Conservation (phyloP, 2,329 filamentous ascomycete genomes). For the Fusarium newnesense region DNA sequence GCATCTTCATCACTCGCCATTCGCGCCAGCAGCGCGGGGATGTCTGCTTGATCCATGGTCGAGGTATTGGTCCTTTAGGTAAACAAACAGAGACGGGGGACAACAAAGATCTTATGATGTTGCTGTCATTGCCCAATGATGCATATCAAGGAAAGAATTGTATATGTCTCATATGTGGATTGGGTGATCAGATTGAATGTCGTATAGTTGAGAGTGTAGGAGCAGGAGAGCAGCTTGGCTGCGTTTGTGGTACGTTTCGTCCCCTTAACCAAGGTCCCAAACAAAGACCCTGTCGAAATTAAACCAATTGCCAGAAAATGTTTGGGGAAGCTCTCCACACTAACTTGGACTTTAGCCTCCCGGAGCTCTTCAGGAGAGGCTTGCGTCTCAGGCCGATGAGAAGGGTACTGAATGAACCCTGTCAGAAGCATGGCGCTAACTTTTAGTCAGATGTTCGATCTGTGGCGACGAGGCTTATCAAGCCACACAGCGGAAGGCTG, state of each 20-base stretch:
- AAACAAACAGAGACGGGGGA: neutral
- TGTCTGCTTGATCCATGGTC: slow-evolving; percentile 71
- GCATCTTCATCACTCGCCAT: slow-evolving; percentile 82
- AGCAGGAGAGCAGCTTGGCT: slow-evolving; percentile 13
- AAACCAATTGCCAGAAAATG: slow-evolving; percentile 32
- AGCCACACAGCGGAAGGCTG: slow-evolving; percentile 18
- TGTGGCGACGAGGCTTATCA: slow-evolving; percentile 22
- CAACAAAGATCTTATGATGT: slow-evolving; percentile 14
- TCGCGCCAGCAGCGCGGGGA: slow-evolving; percentile 71
- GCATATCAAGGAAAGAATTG: neutral
- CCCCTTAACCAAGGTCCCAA: slow-evolving; percentile 1
- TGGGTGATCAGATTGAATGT: slow-evolving; percentile 5
- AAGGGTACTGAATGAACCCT: neutral
- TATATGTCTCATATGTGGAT: neutral
- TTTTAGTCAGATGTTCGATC: neutral
- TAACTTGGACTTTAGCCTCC: slow-evolving; percentile 12
- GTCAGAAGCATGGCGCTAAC: slow-evolving; percentile 11
- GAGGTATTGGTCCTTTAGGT: slow-evolving; percentile 2
- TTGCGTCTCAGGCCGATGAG: slow-evolving; percentile 18
- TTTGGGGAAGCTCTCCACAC: slow-evolving; percentile 33
- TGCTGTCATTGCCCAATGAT: slow-evolving; percentile 31
- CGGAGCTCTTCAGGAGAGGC: slow-evolving; percentile 24
- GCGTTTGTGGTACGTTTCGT: slow-evolving; percentile 9
- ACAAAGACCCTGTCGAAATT: slow-evolving; percentile 33
- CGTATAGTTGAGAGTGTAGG: slow-evolving; percentile 18